Base-by-base conservation (phyloP, 2,329 filamentous ascomycete species). In the Microdochium trichocladiopsis region DNA sequence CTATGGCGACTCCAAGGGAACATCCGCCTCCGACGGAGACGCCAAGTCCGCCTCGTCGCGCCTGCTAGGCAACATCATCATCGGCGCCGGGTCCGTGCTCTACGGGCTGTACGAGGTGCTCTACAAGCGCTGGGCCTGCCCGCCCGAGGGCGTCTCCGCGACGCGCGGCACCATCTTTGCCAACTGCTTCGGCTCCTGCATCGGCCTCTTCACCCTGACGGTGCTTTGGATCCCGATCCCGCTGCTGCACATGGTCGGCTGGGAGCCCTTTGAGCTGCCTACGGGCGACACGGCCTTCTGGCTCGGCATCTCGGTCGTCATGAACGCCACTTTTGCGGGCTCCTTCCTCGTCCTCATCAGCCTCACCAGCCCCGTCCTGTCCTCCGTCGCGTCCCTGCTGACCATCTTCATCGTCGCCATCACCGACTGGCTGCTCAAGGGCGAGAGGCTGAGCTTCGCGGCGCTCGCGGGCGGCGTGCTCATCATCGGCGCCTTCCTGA, bases 31-130 rank as follows among this genome's bases (percentile, higher is more conserved):
- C 63, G 12, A 67, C 68, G 60, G 60, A 8, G 55, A 57, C 4
- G 52, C 58, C 18, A 63, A 55, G 61, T 61, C 25, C 53, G 82
- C 83, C 0, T 79, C 79, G 47, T 86, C 86, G 58, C 80, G 91
- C 18, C 79, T 92, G 12, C 67, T 93, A 1, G 94, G 94, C 6
- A 99, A 99, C 65, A 72, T 97, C 37, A 82, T 99, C 61, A 99
- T 99, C 61, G 93, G 93, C 33, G 71, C 90, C 23, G 94, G 94
- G 10, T 94, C 88, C 58, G 85, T 99, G 6, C 78, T 99, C 18
- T 99, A 99, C 68, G 94, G 94, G 1, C 84, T 99, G 48, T 99
- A 99, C 70, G 94, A 99, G 69, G 94, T 99, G 5, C 70, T 99
- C 37, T 99, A 99, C 74, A 99, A 99, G 76, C 85, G 86, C 54